phyloP scores from a whole-genome alignment of 1,284 basidiomycete species.

The Ustilago curta region DNA sequence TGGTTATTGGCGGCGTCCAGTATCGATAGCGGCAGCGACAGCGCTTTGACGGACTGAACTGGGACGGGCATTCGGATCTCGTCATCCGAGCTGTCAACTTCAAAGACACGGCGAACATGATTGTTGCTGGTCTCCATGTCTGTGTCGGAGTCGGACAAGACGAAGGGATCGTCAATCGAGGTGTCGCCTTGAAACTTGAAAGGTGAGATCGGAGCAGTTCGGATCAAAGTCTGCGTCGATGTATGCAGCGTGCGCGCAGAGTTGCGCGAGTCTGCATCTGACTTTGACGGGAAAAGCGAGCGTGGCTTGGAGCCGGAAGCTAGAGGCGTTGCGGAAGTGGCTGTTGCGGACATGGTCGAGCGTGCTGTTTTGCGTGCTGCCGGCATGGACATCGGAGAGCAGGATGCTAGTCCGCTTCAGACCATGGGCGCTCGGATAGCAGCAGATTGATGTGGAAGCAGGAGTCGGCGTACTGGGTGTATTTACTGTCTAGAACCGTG shows the following conservation, averaged over 20 bases:
- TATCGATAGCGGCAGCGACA: slow-evolving; percentile 5
- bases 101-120: not conserved
- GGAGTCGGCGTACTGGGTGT: too few species aligned
- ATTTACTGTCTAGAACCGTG: not conserved
- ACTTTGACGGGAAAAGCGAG: slow-evolving; percentile 1
- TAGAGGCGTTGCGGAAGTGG: slow-evolving; percentile 9
- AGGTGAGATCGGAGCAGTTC: not conserved
- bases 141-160: slow-evolving; percentile 27
- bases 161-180: slow-evolving; percentile 18
- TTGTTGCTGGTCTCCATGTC: slow-evolving; percentile 3
- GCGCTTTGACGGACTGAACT: not conserved
- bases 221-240: not conserved
- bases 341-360: slow-evolving; percentile 10
- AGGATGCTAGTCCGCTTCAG: not conserved
- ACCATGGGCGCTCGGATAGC: slow-evolving; percentile 1
- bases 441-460: not conserved
- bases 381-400: slow-evolving; percentile 15
- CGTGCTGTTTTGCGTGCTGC: slow-evolving; percentile 7
- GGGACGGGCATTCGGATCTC: not conserved
- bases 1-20: slow-evolving; percentile 5
- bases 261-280: slow-evolving; percentile 1
- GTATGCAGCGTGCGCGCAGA: not conserved
- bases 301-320: not conserved
- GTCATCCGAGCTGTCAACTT: slow-evolving; percentile 4
- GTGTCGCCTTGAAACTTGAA: not conserved